Evolutionary conservation across 345 rosid genomes (phyloP), one percentile per base, ranked within the genome.

Genomic region (Noccaea bulbosa): DNA sequence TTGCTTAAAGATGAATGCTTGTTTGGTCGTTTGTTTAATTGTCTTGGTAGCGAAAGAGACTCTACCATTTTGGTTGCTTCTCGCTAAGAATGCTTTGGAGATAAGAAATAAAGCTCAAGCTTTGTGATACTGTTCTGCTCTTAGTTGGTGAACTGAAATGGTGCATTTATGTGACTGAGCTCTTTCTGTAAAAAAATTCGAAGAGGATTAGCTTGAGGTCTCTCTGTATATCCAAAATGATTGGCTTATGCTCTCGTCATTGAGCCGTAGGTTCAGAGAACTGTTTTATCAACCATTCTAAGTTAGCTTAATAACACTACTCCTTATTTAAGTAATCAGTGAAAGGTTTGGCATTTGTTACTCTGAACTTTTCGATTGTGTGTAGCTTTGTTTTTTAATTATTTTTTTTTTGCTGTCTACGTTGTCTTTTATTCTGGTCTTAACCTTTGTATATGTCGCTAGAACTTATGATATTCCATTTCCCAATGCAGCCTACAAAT

Each of bases 401-500:
- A 0, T 17, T 17, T 17, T 17, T 17, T 30, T 52, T 16, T 5
- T 55, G 17, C 27, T 54, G 62, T 54, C 54, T 41, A n/a, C 10
- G 11, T 55, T 14, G 40, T 53, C 32, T 63, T 65, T 44, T 72
- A 14, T 5, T 22, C 14, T 35, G 62, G 62, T 22, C 24, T 51
- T 8, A 52, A 11, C 56, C 69, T 37, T 27, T 27, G 4, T 27
- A 27, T 24, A 22, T 40, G 20, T 34, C 47, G 35, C 50, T 65
- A 12, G 10, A 50, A 67, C 62, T 73, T 7, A 67, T 24, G 33
- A 55, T 50, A 30, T 41, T 11, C 54, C 38, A 53, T 72, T 14
- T 8, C 68, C 17, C 30, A 62, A 16, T 84, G 91, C 89, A 86
- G 93, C 54, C 64, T 45, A 63, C 34, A 60, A 45, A 62, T 64